Conservation (phyloP, 2,329 filamentous ascomycete species). For the Colletotrichum siamense region DNA sequence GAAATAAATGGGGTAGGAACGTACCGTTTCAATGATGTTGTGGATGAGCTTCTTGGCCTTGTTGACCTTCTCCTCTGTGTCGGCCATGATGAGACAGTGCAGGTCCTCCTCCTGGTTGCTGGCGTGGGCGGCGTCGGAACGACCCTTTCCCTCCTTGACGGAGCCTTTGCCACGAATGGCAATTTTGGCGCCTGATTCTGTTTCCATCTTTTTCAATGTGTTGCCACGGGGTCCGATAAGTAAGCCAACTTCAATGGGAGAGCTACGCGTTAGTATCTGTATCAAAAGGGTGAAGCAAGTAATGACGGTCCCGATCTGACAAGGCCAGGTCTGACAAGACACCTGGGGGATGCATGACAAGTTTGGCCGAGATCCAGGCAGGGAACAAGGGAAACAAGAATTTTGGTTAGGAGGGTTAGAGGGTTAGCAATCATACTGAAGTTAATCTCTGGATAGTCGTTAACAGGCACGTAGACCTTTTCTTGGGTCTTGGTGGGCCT, state of each 20-base stretch:
- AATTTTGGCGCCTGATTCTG: constrained; percentile 96
- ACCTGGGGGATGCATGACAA: constrained; percentile 37
- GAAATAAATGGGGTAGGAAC: constrained; percentile 36
- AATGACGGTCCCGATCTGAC: constrained; percentile 34
- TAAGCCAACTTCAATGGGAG: constrained; percentile 91
- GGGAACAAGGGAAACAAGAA: constrained; percentile 30
- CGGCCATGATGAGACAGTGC: constrained; percentile 99
- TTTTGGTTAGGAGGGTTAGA: constrained; percentile 78
- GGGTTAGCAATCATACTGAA: constrained; percentile 99
- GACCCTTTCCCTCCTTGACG: constrained; percentile 99
- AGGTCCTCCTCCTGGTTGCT: constrained; percentile 99
- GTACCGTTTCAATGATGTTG: constrained; percentile 97
- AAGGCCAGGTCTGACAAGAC: constrained; percentile 27
- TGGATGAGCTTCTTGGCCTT: constrained; percentile 99
- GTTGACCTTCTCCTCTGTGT: constrained; percentile 99
- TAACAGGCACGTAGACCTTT: constrained; percentile 99
- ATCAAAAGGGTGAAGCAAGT: constrained; percentile 41
- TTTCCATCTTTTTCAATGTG: constrained; percentile 99
- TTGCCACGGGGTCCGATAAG: constrained; percentile 99
- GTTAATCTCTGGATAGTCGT: constrained; percentile 99
- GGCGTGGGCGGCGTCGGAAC: constrained; percentile 97
- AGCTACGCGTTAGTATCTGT: constrained; percentile 89
- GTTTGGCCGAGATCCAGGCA: constrained; percentile 52
- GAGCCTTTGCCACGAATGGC: constrained; percentile 99
- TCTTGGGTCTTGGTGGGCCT: constrained; percentile 99